These are phyloP conservation scores for Dactylellina parvicollis DNA, from an alignment of 2,329 filamentous ascomycete genomes.

Conservation along the genomic window DNA sequence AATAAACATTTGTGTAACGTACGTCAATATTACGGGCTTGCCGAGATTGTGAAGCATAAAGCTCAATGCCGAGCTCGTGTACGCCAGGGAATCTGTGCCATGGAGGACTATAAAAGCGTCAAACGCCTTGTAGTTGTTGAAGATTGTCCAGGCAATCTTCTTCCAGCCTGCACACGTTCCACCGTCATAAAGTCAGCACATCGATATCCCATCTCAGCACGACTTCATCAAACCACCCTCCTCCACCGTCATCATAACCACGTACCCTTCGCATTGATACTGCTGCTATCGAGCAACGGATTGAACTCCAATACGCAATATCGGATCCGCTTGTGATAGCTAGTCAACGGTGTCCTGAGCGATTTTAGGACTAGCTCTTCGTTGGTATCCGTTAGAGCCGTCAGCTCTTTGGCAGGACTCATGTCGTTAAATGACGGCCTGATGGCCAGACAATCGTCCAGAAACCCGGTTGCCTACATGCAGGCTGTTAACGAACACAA, in stretches of 20 bases:
- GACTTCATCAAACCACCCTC: not conserved
- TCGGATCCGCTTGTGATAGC: conserved; percentile 79
- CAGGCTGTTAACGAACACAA: too few species aligned
- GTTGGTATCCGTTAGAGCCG: conserved; percentile 67
- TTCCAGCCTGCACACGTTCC: conserved; percentile 73
- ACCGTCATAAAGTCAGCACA: not conserved
- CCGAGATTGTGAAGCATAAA: conserved; percentile 93
- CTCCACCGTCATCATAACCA: too few species aligned
- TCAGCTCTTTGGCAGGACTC: conserved; percentile 68
- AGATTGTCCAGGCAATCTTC: conserved; percentile 79
- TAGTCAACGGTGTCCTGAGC: conserved; percentile 57
- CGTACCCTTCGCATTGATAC: conserved; percentile 82
- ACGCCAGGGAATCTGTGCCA: conserved; percentile 88
- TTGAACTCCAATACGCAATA: conserved; percentile 87
- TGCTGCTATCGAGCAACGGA: conserved; percentile 86
- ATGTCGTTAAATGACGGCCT: conserved; percentile 86
- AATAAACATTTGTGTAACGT: conserved; percentile 18
- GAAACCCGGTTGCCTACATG: conserved; percentile 74
- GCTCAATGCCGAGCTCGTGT: conserved; percentile 87
- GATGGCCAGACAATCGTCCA: conserved; percentile 82
- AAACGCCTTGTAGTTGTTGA: conserved; percentile 85
- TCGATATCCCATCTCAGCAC: not conserved
- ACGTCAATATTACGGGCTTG: conserved; percentile 87
- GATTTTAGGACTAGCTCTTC: conserved; percentile 62
- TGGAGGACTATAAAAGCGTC: conserved; percentile 92